Percentiles rank a stretch among this genome's conserved stretches.
These are phyloP conservation scores for Dothistroma septosporum DNA, from an alignment of 2,329 filamentous ascomycete genomes.

Conservation along the genomic window DNA sequence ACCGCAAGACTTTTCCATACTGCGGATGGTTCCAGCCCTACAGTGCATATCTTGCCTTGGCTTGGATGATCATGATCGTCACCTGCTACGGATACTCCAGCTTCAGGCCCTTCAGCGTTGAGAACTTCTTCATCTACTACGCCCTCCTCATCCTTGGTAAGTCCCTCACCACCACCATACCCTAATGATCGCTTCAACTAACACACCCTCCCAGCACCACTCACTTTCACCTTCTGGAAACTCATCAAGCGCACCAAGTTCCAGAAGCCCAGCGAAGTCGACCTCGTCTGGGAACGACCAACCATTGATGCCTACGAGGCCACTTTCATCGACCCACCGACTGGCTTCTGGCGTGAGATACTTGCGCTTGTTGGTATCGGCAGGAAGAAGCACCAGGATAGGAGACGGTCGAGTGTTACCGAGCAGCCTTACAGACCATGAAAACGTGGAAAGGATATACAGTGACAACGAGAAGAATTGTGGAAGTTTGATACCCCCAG, in stretches of 20 bases:
- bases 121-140: conserved; percentile 50
- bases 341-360: conserved; percentile 56
- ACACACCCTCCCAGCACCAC: conserved; percentile 43
- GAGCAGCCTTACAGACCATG: background rate
- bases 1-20: conserved; percentile 55
- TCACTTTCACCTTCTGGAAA: conserved; percentile 61
- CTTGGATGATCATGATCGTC: conserved; percentile 35
- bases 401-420: background rate
- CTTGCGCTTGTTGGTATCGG: conserved; percentile 41
- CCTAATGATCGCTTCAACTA: background rate
- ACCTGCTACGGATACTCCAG: conserved; percentile 54
- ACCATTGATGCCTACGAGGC: conserved; percentile 57
- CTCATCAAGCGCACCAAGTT: conserved; percentile 57
- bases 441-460: background rate
- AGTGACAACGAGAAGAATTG: background rate
- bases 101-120: conserved; percentile 41
- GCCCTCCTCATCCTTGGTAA: conserved; percentile 51
- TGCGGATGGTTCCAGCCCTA: conserved; percentile 54
- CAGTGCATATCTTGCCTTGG: conserved; percentile 39
- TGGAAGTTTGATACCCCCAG: background rate
- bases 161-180: background rate
- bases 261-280: conserved; percentile 51
- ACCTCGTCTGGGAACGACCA: conserved; percentile 60
- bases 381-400: conserved; percentile 16
- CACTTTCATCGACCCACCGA: conserved; percentile 46